Conservation (phyloP, 1,139 yeast species). For the Blastobotrys persicus region DNA sequence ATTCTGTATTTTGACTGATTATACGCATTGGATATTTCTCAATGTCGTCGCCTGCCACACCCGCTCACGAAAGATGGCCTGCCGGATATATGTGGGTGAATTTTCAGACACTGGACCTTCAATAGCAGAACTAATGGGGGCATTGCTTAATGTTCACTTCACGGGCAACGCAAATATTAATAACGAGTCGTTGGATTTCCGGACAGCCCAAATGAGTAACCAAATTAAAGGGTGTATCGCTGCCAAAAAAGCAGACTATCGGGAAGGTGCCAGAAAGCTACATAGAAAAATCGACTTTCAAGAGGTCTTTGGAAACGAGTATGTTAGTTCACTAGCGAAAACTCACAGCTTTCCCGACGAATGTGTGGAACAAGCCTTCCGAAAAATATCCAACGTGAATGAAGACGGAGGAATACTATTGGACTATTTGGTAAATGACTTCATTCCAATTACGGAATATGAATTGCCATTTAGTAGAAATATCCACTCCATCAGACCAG, state of each 20-base stretch:
- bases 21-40: slow-evolving; percentile 25
- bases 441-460: background rate
- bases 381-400: background rate
- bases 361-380: background rate
- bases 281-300: background rate
- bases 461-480: background rate
- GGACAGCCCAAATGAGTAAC: background rate
- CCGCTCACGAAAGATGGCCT: background rate
- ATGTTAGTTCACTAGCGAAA: background rate
- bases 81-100: slow-evolving; percentile 14
- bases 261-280: background rate
- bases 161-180: background rate
- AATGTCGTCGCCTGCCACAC: slow-evolving; percentile 13
- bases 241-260: background rate
- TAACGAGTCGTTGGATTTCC: background rate
- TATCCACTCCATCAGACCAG: background rate
- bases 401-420: background rate
- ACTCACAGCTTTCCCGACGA: background rate
- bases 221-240: background rate
- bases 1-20: slow-evolving; percentile 23
- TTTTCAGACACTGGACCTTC: slow-evolving; percentile 16
- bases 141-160: slow-evolving; percentile 7
- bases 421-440: background rate
- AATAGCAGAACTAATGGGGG: slow-evolving; percentile 20
- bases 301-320: background rate